Evolutionary conservation across 768 basidiomycete genomes (phyloP), one percentile per base, ranked within the genome.

Genomic region (Mrakia hoshinonis): DNA sequence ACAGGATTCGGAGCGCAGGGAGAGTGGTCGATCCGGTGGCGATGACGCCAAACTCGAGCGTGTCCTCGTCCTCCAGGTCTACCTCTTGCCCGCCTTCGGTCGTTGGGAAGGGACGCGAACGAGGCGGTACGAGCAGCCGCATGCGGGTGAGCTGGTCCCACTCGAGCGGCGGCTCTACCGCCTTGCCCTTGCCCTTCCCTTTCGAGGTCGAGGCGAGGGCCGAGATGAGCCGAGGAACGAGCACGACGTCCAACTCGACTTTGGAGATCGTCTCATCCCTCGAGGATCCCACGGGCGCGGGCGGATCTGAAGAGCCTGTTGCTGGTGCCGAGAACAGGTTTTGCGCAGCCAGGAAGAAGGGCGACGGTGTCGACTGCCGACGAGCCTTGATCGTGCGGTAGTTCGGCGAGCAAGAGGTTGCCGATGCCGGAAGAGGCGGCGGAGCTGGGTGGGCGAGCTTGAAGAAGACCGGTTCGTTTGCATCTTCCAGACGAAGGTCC

Each of bases 41-140:
- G 67, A 68, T 43, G 67, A 68, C 46, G 3, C 67, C 67, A 22
- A 68, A 68, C 55, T 68, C 67, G 54, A 58, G 55, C 38, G 54
- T 68, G 26, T 68, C 67, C 38, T n/a, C 54, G 1, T 60, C 67
- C 4, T 7, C 43, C 7, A 43, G 43, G 43, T 43, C 67, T 12
- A 13, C 20, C 36, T 62, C 46, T 36, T 68, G 38, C 6, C 39
- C 55, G 49, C n/a, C 36, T 38, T 29, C 39, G 18, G 15, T 5
- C 18, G 20, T 22, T 36, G 36, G 20, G 20, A n/a, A 15, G 7
- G 34, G 34, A 22, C 20, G 58, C 22, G 15, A 6, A 34, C 24
- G 67, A 31, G 55, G 54, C 24, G 67, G 54, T 1, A 68, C 52
- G 18, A 46, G 24, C 22, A 68, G 38, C 4, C 22, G n/a, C 67